Base-by-base conservation (phyloP, 176 grass and related monocot genomes). In the Phyllostachys edulis region DNA sequence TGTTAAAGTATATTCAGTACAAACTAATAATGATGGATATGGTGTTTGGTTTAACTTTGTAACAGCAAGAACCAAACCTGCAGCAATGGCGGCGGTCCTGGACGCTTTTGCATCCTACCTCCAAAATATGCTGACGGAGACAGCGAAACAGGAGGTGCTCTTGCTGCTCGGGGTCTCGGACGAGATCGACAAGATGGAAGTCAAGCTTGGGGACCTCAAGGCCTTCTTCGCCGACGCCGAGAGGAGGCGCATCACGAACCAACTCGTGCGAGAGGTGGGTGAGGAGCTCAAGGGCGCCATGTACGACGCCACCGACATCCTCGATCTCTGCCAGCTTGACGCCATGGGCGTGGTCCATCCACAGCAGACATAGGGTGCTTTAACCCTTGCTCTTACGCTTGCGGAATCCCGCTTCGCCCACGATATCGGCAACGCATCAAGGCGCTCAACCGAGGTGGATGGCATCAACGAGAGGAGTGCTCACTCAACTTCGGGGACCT, bases 241-340 rank as follows among this genome's bases (percentile, higher is more conserved):
- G 13, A 15, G 47, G 47, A 49, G 47, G 47, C 47, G 47, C 12
- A 49, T 49, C 47, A 15, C 47, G 1, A 76, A 78, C 0, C 0
- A 4, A 16, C 6, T 0, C 0, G 73, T 88, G 14, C 40, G n/a
- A 72, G 0, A 79, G 39, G 7, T 81, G 64, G 34, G 49, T 81
- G 10, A 38, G 13, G 49, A 81, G 65, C 79, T 81, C 13, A 81
- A 29, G 21, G 47, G 0, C 4, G 15, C 65, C 66, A 81, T 81
- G 79, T 71, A 81, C 0, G 50, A 59, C 0, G 79, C 66, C 50
- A 44, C 37, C 1, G 66, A 70, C 37, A 70, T 81, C 21, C 66
- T 70, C 3, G 66, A 81, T 39, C 76, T 63, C 14, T 65, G 67
- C 38, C 37, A 82, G 23, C 66, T 71, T 39, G 71, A 45, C 51